Evolutionary conservation across 1,284 basidiomycete genomes (phyloP), one percentile per base, ranked within the genome.

Genomic region (Kwoniella shivajii): DNA sequence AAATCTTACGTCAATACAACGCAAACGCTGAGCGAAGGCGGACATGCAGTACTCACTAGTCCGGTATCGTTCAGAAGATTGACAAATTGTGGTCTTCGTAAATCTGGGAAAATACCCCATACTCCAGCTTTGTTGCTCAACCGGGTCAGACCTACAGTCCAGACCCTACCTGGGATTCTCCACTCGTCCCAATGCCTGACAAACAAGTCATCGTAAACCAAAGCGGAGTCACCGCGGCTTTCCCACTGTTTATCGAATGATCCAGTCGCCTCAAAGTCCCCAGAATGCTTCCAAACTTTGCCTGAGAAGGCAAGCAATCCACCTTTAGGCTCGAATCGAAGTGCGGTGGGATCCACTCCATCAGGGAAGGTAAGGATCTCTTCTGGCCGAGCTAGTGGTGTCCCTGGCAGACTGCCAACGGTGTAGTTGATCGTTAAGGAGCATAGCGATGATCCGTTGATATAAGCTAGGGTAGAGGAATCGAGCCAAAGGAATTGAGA

Each of bases 101-200:
- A 81, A 6, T 39, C 10, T 4, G 20, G 5, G 10, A 20, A n/a
- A 1, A 18, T 36, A 31, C 30, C 16, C 50, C 52, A 57, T 2
- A 52, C 31, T 9, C 34, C 52, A 7, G 77, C 67, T 22, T 79
- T 78, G 60, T 82, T 80, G 24, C 67, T 71, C 14, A 93, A 76
- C 29, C 56, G 54, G 9, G 61, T 61, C 24, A 61, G 33, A 4
- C 69, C 74, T 6, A 76, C 38, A 1, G 72, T 76, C 66, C 69
- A 72, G 24, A 84, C 78, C 53, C 82, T 83, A 70, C 90, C 92
- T 9, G 85, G 86, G 2, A 84, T 84, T 37, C 83, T 80, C 90
- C 91, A 95, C 4, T 84, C 86, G 76, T 94, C 92, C 92, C 92
- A 96, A 64, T 95, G 91, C 24, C 92, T 80, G 38, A 85, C 86